Conservation (phyloP, 345 rosid genomes). For the Pugionium cornutum region DNA sequence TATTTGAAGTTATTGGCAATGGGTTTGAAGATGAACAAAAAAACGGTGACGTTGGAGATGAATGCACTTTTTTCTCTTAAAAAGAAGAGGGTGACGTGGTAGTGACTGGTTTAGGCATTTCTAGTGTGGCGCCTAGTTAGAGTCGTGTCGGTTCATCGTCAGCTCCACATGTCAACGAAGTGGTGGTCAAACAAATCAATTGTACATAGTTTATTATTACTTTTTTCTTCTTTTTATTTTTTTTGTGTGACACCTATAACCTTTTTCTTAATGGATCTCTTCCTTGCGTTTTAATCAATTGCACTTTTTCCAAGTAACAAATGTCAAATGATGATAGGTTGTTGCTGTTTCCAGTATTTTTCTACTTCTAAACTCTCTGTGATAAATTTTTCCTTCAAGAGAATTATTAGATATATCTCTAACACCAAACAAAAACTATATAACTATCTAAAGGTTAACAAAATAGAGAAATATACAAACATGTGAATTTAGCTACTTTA, state of each 20-base stretch:
- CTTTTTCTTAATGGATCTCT: not conserved
- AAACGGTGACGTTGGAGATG: not conserved
- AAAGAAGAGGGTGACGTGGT: slow-evolving; percentile 39
- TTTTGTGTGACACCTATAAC: not conserved
- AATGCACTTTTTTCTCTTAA: not conserved
- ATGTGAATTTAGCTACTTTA: not conserved
- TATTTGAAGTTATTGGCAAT: not conserved
- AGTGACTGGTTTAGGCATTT: slow-evolving; percentile 26
- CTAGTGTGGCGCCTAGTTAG: slow-evolving; percentile 42
- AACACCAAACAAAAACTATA: too few relatives aligned
- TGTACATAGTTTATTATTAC: not conserved
- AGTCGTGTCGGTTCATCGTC: slow-evolving; percentile 39
- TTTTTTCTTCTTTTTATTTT: too few relatives aligned
- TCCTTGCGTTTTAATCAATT: not conserved
- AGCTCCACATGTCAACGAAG: slow-evolving; percentile 38
- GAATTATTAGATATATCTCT: not conserved
- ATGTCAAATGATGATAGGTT: not conserved
- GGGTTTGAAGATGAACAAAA: not conserved
- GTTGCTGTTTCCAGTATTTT: not conserved
- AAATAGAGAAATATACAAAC: too few relatives aligned
- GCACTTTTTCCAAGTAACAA: not conserved
- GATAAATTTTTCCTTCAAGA: not conserved
- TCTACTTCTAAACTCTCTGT: not conserved
- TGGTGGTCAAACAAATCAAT: slow-evolving; percentile 29
- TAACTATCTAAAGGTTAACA: too few relatives aligned